Base-by-base conservation (phyloP, 192 early-diverging fungal species). In the Coemansia nantahalensis region DNA sequence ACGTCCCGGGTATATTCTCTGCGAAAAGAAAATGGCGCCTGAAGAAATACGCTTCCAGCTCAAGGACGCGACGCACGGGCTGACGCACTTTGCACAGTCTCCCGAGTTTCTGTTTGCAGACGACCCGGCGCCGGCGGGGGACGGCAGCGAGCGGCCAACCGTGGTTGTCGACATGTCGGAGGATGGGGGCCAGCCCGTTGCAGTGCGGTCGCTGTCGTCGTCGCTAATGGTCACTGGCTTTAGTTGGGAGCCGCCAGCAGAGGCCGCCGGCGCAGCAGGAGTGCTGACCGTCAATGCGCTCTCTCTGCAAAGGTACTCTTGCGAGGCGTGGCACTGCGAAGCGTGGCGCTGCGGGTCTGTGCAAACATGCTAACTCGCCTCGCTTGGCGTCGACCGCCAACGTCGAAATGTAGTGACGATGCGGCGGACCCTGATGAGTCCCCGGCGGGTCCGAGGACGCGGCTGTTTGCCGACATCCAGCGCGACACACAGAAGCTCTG, bases 111-210 rank as follows among this genome's bases (percentile, higher is more conserved):
- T 75, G 34, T 75, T 75, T 43, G 71, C 53, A 23, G 71, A 47
- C 15, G 71, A 75, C n/a, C 52, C 71, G 21, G 32, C 42, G 52
- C 64, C 71, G 31, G 32, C 53, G 10, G 71, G 59, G 5, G 17
- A 54, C 1, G 65, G 68, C 37, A 48, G 54, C 32, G 56, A 51
- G 17, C 39, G 43, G 10, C 22, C 56, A 28, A 41, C 59, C 3
- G 35, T 75, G 3, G 45, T 75, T 10, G 71, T 75, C 4, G 58
- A 75, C 26, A 67, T 75, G 59, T 55, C 71, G 1, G 36, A 34
- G 4, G 52, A 67, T 19, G 64, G 64, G 24, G 35, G 28, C 14
- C 9, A 16, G 6, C 64, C 65, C 2, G 51, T 52, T 10, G 41
- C 39, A 5, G 64, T 53, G 11, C 47, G 38, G 30, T 75, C 71